Base-by-base conservation (phyloP, 164 flowering plant species). In the Umbellularia californica region DNA sequence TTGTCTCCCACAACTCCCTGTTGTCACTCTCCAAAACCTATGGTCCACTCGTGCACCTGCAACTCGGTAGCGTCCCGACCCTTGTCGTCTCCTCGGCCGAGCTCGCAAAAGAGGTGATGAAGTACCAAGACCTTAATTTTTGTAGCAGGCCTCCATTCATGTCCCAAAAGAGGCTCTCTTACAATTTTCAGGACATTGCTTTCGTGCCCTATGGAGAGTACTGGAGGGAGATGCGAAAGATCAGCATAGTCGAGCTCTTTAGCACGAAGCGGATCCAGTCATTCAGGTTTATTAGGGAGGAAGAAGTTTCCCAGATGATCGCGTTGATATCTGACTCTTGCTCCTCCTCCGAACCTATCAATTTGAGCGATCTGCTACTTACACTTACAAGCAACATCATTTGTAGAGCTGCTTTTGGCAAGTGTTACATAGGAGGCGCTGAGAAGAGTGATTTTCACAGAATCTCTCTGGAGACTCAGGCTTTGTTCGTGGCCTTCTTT, bases 201-300 rank as follows among this genome's bases (percentile, higher is more conserved):
- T 80, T 78, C 52, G 58, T 79, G 1, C 82, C 80, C 1, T 82
- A 78, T 63, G 65, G 65, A 24, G 77, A 63, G 13, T 73, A 82
- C 35, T 82, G 85, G 85, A 76, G 81, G 27, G 76, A 82, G 74
- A 71, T 79, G 24, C 74, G 84, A 23, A 82, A 74, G 68, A 27
- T 77, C 22, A 47, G 71, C 47, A 65, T 70, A 2, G 2, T 68
- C 35, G 75, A 80, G 64, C 73, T 80, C 33, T 70, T 80, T 11
- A 73, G 41, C 74, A 13, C 69, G n/a, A 79, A 73, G 63, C 65
- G 77, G 58, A 79, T 80, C 50, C 33, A 74, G 28, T 74, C 79
- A 0, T 80, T 58, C 52, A 17, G 75, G 12, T 19, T 27, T 3
- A 9, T 77, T 2, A 65, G 77, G 15, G 73, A 80, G 55, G 72